phyloP scores from a whole-genome alignment of 1,139 yeast genomes.

The Hansenula sp. region DNA sequence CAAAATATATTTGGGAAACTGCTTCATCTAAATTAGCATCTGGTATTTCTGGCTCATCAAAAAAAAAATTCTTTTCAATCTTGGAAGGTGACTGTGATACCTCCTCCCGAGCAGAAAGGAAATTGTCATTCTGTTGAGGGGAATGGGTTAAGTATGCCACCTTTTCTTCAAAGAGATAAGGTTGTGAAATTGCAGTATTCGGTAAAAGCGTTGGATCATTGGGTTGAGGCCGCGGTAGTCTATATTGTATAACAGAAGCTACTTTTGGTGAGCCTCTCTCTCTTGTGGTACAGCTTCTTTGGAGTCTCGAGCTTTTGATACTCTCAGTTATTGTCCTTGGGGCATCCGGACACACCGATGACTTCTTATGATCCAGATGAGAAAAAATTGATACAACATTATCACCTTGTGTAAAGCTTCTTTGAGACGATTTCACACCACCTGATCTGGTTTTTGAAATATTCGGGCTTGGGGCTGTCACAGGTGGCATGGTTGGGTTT shows the following conservation, averaged over 20 bases:
- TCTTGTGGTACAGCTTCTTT: neutral
- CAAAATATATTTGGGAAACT: constrained; percentile 9
- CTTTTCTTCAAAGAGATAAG: neutral
- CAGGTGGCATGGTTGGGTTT: neutral
- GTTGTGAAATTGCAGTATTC: neutral
- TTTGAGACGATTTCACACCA: too few species aligned
- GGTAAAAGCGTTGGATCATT: neutral
- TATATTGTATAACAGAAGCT: neutral
- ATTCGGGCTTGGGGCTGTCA: neutral
- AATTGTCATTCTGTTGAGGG: neutral
- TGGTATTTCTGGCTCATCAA: neutral
- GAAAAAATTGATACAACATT: too few species aligned
- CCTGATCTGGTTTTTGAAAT: neutral
- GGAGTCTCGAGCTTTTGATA: too few species aligned
- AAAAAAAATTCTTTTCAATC: neutral
- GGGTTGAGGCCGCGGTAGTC: neutral
- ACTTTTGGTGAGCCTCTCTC: too few species aligned
- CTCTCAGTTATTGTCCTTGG: too few species aligned
- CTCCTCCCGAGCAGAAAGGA: neutral
- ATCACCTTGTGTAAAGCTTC: too few species aligned
- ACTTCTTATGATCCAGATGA: neutral
- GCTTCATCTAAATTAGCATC: constrained; percentile 14
- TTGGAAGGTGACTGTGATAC: neutral
- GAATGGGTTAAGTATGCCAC: neutral
- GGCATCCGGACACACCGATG: too few species aligned